Conservation (phyloP, 106 monocot species). For the Amphibolis antarctica region DNA sequence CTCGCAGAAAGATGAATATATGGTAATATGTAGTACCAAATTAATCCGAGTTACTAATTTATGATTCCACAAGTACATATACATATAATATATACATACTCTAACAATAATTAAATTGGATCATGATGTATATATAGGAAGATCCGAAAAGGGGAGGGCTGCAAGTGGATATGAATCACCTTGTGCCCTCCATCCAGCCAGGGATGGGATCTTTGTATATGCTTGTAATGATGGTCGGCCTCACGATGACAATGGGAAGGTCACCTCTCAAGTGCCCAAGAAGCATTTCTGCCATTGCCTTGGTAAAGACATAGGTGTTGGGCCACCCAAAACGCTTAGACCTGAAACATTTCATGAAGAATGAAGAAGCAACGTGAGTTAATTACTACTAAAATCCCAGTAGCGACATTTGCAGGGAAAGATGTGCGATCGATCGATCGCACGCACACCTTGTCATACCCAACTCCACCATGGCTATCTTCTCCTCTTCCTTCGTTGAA, state of each 20-base stretch:
- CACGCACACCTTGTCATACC: constrained; percentile 34
- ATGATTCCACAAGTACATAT: no score
- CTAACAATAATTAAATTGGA: no score
- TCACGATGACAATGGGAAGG: constrained; percentile 48
- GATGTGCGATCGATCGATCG: not conserved
- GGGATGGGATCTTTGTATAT: constrained; percentile 53
- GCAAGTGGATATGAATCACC: no score
- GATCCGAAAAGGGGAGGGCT: no score
- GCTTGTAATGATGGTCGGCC: constrained; percentile 76
- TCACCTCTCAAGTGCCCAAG: constrained; percentile 42
- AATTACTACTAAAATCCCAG: no score
- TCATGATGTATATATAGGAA: no score
- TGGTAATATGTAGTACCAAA: no score
- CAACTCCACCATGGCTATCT: constrained; percentile 43
- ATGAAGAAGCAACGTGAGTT: no score
- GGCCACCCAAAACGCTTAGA: constrained; percentile 65
- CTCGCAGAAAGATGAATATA: no score
- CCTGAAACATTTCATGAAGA: constrained; percentile 11
- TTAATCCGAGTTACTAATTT: no score
- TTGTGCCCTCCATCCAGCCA: constrained; percentile 71
- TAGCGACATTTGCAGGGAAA: not conserved
- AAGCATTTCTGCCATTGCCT: constrained; percentile 78
- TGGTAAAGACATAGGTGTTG: constrained; percentile 80
- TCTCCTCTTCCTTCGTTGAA: constrained; percentile 14
- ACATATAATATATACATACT: no score